Evolutionary conservation across 331 rosid genomes (phyloP), one percentile per base, ranked within the genome.

Genomic region (Rosa hybrid): DNA sequence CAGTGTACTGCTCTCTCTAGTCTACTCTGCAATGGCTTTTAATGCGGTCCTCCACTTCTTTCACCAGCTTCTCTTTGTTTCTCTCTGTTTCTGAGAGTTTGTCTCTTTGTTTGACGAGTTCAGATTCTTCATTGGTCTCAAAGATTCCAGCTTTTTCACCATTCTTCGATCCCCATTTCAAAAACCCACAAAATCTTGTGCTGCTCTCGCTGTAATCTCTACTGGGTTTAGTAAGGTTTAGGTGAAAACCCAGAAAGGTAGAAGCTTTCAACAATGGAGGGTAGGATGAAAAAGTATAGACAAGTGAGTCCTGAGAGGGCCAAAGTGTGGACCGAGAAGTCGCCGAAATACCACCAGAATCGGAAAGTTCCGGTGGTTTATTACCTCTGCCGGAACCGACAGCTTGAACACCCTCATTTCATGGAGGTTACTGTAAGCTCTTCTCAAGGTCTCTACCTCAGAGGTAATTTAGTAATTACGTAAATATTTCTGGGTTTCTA

Each of bases 381-480:
- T 84, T 94, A 92, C 78, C 96, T 94, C 53, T 89, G 89, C 72
- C 77, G 94, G 79, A 92, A 94, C 51, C 88, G 98, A 74, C 97
- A 90, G 80, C 91, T 94, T 5, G 96, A 94, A 77, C 98, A 94
- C 53, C 98, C 98, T 74, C 98, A 94, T 88, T 94, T 94, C 91
- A 90, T 94, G 97, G 98, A 94, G 86, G 93, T 94, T 68, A 84
- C 91, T 3, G 57, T 94, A 51, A 82, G 91, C 14, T 94, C 98
- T 49, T 83, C 91, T 6, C 86, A 86, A 23, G 96, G 98, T 7
- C 88, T 92, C 62, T 84, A 69, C 80, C 83, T 94, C 86, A 89
- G 94, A 92, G 98, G 98, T 94, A 83, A 12, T 53, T 38, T 7
- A 23, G 44, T 75, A 16, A 14, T 62, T 62, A 25, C 39, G 12